A percentile compares a stretch with the other conserved stretches of the same genome.
Conservation (phyloP, 140 eudicot species). For the Erigeron philadelphicus region DNA sequence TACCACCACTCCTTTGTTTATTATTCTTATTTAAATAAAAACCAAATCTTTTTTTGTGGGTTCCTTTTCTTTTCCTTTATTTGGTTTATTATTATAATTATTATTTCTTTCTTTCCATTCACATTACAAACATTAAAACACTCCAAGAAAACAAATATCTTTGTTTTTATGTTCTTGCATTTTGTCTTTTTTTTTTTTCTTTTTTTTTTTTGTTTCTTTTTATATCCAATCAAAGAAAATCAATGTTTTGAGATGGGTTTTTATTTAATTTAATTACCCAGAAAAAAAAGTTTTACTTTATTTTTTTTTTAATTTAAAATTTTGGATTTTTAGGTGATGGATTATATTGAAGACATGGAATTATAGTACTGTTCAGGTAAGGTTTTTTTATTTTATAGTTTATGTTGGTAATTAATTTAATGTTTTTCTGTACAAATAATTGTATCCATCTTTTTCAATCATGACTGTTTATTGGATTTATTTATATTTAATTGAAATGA, state of each 20-base stretch:
- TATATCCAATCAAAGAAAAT: slow-evolving; percentile 28
- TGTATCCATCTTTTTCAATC: slow-evolving; percentile 28
- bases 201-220: background rate
- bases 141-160: background rate
- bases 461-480: slow-evolving; percentile 34
- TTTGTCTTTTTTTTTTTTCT: background rate
- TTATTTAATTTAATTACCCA: slow-evolving; percentile 17
- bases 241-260: slow-evolving; percentile 15
- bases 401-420: slow-evolving; percentile 23
- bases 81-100: background rate
- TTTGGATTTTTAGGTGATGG: slow-evolving; percentile 25
- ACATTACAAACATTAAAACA: slow-evolving; percentile 19
- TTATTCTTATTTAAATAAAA: background rate
- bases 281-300: background rate
- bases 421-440: slow-evolving; percentile 24
- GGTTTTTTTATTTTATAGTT: slow-evolving; percentile 32
- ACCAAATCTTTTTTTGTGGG: slow-evolving; percentile 25
- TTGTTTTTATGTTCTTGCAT: slow-evolving; percentile 13
- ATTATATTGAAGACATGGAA: slow-evolving; percentile 28
- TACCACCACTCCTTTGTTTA: slow-evolving; percentile 18
- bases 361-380: slow-evolving; percentile 31
- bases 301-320: background rate
- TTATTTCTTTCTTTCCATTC: background rate
- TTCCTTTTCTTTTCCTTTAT: slow-evolving; percentile 18
- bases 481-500: slow-evolving; percentile 7